A percentile compares a stretch with the other conserved stretches of the same genome.
Evolutionary conservation across 176 grass and related monocot genomes (phyloP).

Genomic region (Ampelocalamus luodianensis): DNA sequence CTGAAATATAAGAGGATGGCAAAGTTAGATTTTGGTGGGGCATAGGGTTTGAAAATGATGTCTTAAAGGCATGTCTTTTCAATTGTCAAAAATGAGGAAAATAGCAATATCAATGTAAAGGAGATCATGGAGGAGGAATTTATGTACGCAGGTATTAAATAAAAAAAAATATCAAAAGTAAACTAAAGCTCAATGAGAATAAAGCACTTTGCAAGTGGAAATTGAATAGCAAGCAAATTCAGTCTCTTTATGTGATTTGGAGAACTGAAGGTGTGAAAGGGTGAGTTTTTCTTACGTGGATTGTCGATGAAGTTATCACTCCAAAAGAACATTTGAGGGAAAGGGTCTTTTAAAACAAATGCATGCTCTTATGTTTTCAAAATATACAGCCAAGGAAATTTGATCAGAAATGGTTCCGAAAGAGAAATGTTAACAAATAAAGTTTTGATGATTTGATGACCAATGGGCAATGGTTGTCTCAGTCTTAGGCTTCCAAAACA

Average conservation of each 20-base stretch:
- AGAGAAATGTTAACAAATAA: not conserved
- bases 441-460: not conserved
- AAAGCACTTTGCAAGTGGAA: not conserved
- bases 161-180: not conserved
- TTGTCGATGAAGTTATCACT: not conserved
- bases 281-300: not conserved
- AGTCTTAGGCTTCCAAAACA: not conserved
- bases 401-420: not conserved
- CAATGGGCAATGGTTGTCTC: not conserved
- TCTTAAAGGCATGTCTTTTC: not conserved
- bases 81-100: not conserved
- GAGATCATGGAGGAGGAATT: not conserved
- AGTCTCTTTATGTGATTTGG: not conserved
- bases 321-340: not conserved
- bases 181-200: not conserved
- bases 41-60: not conserved
- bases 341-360: not conserved
- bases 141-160: not conserved
- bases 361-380: not conserved
- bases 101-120: not conserved
- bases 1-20: slow-evolving; percentile 9
- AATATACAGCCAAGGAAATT: not conserved
- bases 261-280: not conserved
- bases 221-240: not conserved
- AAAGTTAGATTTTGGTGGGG: slow-evolving; percentile 14